Conservation (phyloP, 2,329 filamentous ascomycete genomes). For the Aspergillus proliferans region DNA sequence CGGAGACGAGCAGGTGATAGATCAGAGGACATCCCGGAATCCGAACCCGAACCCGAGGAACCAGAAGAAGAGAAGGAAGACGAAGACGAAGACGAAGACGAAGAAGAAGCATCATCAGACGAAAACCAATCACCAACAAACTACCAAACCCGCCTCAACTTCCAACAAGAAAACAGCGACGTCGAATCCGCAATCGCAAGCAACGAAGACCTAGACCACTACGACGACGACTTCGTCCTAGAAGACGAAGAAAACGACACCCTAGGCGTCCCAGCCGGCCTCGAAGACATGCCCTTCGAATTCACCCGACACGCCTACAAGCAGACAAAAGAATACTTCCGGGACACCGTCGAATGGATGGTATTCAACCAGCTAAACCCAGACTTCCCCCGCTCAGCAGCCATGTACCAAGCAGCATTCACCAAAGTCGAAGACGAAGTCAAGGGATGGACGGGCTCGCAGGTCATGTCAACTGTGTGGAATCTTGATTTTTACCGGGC, state of each 20-base stretch:
- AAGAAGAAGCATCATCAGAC: conserved; percentile 11
- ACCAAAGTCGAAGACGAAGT: conserved; percentile 66
- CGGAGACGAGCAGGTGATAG: conserved; percentile 38
- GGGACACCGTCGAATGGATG: conserved; percentile 70
- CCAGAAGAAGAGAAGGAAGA: conserved; percentile 11
- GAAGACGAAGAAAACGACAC: conserved; percentile 53
- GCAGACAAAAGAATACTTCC: conserved; percentile 66
- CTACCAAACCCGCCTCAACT: conserved; percentile 4
- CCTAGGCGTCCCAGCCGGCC: conserved; percentile 50
- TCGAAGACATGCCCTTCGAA: conserved; percentile 57
- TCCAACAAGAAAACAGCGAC: conserved; percentile 23
- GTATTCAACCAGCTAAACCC: conserved; percentile 73
- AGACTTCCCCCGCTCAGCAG: conserved; percentile 56
- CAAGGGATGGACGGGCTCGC: conserved; percentile 60
- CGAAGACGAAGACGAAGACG: conserved; percentile 7
- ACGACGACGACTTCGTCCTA: conserved; percentile 60
- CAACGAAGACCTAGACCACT: conserved; percentile 47
- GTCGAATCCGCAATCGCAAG: conserved; percentile 20
- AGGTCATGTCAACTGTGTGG: conserved; percentile 68
- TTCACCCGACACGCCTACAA: conserved; percentile 63
- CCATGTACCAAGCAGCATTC: conserved; percentile 64
- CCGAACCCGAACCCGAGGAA: conserved; percentile 16
- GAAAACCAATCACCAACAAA: conserved; percentile 1
- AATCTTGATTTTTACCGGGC: conserved; percentile 59
- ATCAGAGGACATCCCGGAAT: conserved; percentile 22